Base-by-base conservation (phyloP, 129 eudicot genomes). In the Erigeron canadensis region DNA sequence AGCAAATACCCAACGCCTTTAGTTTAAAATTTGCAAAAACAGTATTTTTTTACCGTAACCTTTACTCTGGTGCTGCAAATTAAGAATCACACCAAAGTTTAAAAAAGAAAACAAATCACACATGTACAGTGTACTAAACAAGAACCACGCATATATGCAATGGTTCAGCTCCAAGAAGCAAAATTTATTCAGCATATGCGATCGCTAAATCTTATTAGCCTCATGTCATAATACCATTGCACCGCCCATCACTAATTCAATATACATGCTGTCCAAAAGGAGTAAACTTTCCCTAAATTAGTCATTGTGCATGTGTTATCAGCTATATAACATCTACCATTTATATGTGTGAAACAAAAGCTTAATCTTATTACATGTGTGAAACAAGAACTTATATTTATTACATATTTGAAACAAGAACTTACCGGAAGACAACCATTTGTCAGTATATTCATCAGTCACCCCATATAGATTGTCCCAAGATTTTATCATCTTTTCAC, bases 361-460 rank as follows among this genome's bases (percentile, higher is more conserved):
- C 21, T 41, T 42, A n/a, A 65, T 56, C n/a, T 65, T 46, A 15
- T 16, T 54, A 65, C 6, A 53, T 17, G 16, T 61, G 7, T 42
- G 40, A 62, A 56, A 39, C 70, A 46, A n/a, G 44, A 42, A 43
- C 19, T 40, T 41, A 15, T 53, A 67, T 18, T 65, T 46, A 13
- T 16, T 53, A 65, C 5, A 51, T n/a, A 51, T 60, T 10, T 42
- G 40, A 61, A 56, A 39, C 77, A 58, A 62, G 39, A 51, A 67
- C 37, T 63, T 89, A 89, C 98, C 98, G 75, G 98, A 89, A 77
- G 98, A 87, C 63, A 87, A 79, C 98, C 98, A 93, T 67, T 66
- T 85, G 65, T 93, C 91, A 17, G 96, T 93, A 70, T 79, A 89
- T 67, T 76, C 79, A 79, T 93, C 95, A 23, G 98, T 86, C 77